phyloP scores from a whole-genome alignment of 257 asterid genomes.

The Penstemon eatonii region DNA sequence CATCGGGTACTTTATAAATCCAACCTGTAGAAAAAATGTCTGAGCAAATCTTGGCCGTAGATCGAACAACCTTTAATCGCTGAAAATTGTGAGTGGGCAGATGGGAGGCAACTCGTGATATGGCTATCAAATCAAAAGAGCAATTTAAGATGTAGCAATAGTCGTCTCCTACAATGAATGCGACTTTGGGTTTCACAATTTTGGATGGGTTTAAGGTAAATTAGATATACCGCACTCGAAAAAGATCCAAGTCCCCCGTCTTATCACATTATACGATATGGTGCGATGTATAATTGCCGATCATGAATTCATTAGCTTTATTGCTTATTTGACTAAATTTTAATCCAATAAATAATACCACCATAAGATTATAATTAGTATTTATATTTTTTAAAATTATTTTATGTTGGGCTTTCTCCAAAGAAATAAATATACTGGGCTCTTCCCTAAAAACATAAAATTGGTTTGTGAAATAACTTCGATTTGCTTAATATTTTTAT shows the following conservation, averaged over 20 bases:
- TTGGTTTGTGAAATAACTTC: background rate
- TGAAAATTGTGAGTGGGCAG: slow-evolving; percentile 16
- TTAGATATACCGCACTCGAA: slow-evolving; percentile 50
- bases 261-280: slow-evolving; percentile 18
- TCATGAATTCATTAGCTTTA: background rate
- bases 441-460: background rate
- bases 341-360: no score
- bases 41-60: slow-evolving; percentile 23
- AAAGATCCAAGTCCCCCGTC: slow-evolving; percentile 19
- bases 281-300: background rate
- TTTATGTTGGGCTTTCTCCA: background rate
- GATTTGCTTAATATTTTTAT: no score
- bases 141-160: slow-evolving; percentile 40
- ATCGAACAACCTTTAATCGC: background rate
- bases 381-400: background rate
- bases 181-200: slow-evolving; percentile 24
- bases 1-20: slow-evolving; percentile 24
- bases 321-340: no score
- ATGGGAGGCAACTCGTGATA: slow-evolving; percentile 74
- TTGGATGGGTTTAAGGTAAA: slow-evolving; percentile 29
- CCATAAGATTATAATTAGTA: no score
- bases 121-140: slow-evolving; percentile 53
- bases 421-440: background rate
- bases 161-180: slow-evolving; percentile 49
- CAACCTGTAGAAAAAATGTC: slow-evolving; percentile 26